These are phyloP conservation scores for Penicillium coprophilum DNA, from an alignment of 495 filamentous ascomycete genomes.

Conservation along the genomic window DNA sequence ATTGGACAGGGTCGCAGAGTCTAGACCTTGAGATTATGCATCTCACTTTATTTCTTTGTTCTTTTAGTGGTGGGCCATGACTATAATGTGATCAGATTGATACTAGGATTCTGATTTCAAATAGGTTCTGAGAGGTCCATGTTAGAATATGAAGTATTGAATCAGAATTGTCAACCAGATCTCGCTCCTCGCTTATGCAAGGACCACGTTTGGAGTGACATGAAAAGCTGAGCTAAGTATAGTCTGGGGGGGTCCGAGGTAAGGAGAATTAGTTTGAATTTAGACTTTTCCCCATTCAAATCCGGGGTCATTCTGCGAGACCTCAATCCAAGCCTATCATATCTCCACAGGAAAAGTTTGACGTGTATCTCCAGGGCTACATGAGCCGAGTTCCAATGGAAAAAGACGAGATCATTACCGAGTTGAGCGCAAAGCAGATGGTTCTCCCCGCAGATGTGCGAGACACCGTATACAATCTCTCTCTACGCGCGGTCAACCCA, in stretches of 20 bases:
- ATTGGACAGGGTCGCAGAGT: neutral
- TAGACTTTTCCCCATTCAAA: neutral
- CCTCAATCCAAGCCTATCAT: neutral
- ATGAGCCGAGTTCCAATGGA: conserved; percentile 24
- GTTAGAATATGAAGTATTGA: too few relatives aligned
- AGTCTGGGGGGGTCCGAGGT: conserved; percentile 2
- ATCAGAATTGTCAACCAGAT: too few relatives aligned
- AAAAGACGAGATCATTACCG: conserved; percentile 19
- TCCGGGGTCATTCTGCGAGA: conserved; percentile 1
- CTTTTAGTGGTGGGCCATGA: neutral
- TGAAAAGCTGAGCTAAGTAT: neutral
- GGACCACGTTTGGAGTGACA: conserved; percentile 4
- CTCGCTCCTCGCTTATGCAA: conserved; percentile 14
- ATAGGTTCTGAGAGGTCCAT: too few relatives aligned
- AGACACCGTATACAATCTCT: conserved; percentile 38
- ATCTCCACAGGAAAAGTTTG: neutral
- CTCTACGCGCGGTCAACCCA: conserved; percentile 59
- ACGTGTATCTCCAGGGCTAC: neutral
- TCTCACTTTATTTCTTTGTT: neutral
- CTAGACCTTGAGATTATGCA: neutral
- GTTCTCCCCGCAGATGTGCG: conserved; percentile 8
- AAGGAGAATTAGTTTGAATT: neutral
- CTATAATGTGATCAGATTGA: neutral
- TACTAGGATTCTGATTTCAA: too few relatives aligned
- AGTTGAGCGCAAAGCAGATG: conserved; percentile 16